Evolutionary conservation across 2,329 filamentous ascomycete genomes (phyloP).

Genomic region (Lithohypha guttulata): DNA sequence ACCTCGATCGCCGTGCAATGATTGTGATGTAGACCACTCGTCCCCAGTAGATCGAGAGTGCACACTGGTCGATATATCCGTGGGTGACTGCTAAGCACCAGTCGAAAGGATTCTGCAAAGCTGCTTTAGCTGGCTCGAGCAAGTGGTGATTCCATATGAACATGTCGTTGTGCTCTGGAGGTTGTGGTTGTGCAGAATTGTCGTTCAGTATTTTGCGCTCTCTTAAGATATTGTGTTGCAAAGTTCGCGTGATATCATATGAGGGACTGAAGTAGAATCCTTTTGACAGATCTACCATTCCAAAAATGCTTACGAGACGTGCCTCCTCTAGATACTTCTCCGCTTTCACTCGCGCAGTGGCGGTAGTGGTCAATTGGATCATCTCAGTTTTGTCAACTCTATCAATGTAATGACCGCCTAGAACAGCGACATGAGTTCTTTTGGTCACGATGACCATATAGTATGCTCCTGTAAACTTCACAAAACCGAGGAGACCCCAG

Average conservation of each 20-base stretch:
- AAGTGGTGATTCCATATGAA: conserved; percentile 97
- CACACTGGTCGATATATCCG: conserved; percentile 87
- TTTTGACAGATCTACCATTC: conserved; percentile 77
- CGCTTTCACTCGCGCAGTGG: conserved; percentile 56
- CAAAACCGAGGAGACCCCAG: conserved; percentile 91
- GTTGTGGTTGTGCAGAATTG: conserved; percentile 48
- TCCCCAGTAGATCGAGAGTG: conserved; percentile 68
- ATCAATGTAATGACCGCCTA: conserved; percentile 92
- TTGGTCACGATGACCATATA: conserved; percentile 98
- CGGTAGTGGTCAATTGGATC: conserved; percentile 68
- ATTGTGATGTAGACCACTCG: conserved; percentile 84
- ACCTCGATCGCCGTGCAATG: conserved; percentile 81
- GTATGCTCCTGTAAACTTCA: conserved; percentile 87
- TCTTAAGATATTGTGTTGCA: conserved; percentile 82
- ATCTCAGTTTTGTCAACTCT: conserved; percentile 90
- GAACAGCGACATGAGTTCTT: conserved; percentile 87
- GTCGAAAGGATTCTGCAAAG: conserved; percentile 72
- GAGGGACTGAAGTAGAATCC: conserved; percentile 99
- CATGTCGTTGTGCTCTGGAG: conserved; percentile 76
- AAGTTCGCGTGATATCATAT: conserved; percentile 83
- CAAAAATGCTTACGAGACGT: conserved; percentile 77
- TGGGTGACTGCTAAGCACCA: conserved; percentile 96
- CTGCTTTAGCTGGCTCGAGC: conserved; percentile 59
- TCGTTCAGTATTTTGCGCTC: conserved; percentile 62
- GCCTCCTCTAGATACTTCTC: conserved; percentile 82